Evolutionary conservation across 2,329 filamentous ascomycete species (phyloP).

Genomic region (Diaporthe ilicicola): DNA sequence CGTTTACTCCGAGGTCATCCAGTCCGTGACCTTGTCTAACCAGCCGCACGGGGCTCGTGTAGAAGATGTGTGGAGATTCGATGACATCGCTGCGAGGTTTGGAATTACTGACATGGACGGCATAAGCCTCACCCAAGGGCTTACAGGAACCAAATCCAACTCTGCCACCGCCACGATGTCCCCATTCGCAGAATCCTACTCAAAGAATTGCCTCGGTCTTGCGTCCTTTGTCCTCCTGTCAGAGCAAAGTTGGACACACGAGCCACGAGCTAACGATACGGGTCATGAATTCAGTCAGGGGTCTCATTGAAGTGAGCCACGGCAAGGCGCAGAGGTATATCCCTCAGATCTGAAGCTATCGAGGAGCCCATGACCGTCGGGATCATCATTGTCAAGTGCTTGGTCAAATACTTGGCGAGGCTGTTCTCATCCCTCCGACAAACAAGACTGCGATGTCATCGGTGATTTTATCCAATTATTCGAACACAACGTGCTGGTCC

Average conservation of each 20-base stretch:
- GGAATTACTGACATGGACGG: not conserved
- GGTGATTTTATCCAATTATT: too few relatives aligned
- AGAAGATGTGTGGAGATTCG: not conserved
- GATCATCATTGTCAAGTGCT: too few relatives aligned
- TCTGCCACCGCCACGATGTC: not conserved
- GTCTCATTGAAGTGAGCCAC: not conserved
- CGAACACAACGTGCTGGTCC: too few relatives aligned
- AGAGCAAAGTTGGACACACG: not conserved
- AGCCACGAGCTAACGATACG: not conserved
- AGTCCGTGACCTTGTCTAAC: not conserved
- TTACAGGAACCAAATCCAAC: not conserved
- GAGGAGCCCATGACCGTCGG: not conserved
- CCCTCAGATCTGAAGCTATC: not conserved
- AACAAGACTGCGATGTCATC: not conserved
- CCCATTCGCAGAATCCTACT: not conserved
- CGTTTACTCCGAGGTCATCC: not conserved
- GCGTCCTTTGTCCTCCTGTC: not conserved
- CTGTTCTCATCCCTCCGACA: not conserved
- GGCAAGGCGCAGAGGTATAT: not conserved
- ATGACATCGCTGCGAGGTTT: not conserved
- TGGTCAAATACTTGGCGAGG: not conserved
- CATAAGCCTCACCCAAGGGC: constrained; percentile 1
- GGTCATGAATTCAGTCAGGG: not conserved
- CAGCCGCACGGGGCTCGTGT: not conserved
- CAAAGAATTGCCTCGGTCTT: not conserved